Percentiles rank a stretch among this genome's conserved stretches.
Conservation (phyloP, 2,329 filamentous ascomycete species). For the Juglanconis oblonga region DNA sequence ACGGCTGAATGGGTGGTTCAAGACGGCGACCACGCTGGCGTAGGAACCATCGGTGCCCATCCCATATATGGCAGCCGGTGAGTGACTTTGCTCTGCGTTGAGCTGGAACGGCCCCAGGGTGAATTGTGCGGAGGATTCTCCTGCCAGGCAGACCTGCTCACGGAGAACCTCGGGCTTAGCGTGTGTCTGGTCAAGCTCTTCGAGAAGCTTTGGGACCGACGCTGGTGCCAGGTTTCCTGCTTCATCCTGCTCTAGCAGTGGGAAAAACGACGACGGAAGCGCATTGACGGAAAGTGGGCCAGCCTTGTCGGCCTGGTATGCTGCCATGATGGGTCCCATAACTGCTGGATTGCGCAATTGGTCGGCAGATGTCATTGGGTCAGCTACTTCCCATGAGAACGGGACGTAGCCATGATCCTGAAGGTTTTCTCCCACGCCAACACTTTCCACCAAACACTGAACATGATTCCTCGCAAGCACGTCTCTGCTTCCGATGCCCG, state of each 20-base stretch:
- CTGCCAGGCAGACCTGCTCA: conserved; percentile 5
- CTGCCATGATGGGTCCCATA: conserved; percentile 13
- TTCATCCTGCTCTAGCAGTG: conserved; percentile 2
- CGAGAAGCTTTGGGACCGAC: not conserved
- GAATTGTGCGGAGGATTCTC: conserved; percentile 8
- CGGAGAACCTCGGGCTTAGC: conserved; percentile 1
- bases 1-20: conserved; percentile 55
- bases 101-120: conserved; percentile 10
- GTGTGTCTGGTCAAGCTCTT: not conserved
- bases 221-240: not conserved
- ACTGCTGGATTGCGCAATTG: conserved; percentile 15
- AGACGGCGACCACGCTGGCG: conserved; percentile 50
- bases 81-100: not conserved
- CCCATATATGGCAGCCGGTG: not conserved
- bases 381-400: conserved; percentile 30
- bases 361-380: conserved; percentile 26
- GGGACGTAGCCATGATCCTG: conserved; percentile 33
- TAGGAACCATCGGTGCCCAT: conserved; percentile 27
- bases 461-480: conserved; percentile 35
- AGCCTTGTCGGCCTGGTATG: conserved; percentile 27
- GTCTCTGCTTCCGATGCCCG: conserved; percentile 28
- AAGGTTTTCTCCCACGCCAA: conserved; percentile 36
- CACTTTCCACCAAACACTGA: conserved; percentile 30
- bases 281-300: conserved; percentile 29
- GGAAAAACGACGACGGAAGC: conserved; percentile 20